Base-by-base conservation (phyloP, 228 moss, liverwort and hornwort species). In the Sphagnum fallax region DNA sequence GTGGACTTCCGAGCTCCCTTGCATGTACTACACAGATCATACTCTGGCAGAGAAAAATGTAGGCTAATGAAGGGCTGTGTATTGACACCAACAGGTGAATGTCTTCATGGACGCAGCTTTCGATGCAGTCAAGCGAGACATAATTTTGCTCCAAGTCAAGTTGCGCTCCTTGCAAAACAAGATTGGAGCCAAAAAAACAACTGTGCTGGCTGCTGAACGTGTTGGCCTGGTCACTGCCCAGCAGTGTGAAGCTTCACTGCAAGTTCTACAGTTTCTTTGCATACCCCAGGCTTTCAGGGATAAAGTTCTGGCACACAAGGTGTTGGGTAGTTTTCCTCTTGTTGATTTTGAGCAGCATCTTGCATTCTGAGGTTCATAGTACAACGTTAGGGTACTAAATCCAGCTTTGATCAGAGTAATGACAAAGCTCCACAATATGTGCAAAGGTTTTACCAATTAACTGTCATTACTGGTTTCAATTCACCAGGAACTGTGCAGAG, bases 231-330 rank as follows among this genome's bases (percentile, higher is more conserved):
- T 90, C 65, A 98, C 91, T 72, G 92, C 93, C 77, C 89, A 94
- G 76, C 94, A 98, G 71, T 98, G 98, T 80, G 98, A 98, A 84
- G 98, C 98, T 74, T 91, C 98, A 70, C 87, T 98, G 71, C 98
- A 98, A 88, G 98, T 93, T 62, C 90, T 94, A 69, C 93, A 93
- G 74, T 91, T 84, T 80, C 86, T 98, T 51, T 98, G 94, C 80
- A 88, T 91, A 69, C 87, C 91, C 51, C 92, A 89, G 75, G 87
- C 87, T 73, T 98, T 98, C 70, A 87, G 93, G 76, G 98, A 98
- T 75, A 87, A 86, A 79, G 88, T 98, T 62, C 87, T 98, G 66
- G 81, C 87, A 53, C 94, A 98, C 75, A 81, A 90, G 98, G 94
- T 98, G 32, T 32, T 32, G 50, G 4, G 11, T 15, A 11, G 59